Conservation (phyloP, 495 filamentous ascomycete species). For the Xylaria acuta region DNA sequence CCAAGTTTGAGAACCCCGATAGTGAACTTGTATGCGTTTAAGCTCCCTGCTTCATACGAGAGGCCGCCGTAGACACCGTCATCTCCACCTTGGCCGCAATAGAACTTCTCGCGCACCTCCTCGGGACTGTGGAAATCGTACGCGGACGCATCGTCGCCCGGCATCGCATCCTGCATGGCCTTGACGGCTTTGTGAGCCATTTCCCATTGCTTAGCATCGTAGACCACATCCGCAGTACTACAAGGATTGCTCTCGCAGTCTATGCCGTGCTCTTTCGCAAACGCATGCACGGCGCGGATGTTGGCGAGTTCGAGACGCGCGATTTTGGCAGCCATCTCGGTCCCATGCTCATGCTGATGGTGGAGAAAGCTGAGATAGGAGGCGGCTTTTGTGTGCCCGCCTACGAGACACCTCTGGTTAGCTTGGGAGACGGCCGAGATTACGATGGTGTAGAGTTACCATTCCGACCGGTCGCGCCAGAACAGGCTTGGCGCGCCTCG, state of each 20-base stretch:
- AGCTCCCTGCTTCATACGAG: conserved; percentile 64
- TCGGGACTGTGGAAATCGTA: conserved; percentile 55
- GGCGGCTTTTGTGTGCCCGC: conserved; percentile 70
- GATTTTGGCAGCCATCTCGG: conserved; percentile 57
- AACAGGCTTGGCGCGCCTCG: conserved; percentile 63
- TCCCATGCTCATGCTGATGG: conserved; percentile 48
- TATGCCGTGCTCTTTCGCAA: conserved; percentile 58
- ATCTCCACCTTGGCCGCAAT: conserved; percentile 45
- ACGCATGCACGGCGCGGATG: conserved; percentile 60
- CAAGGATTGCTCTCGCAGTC: conserved; percentile 57
- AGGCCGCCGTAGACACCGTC: conserved; percentile 63
- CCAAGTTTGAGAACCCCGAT: conserved; percentile 63
- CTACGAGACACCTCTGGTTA: conserved; percentile 30
- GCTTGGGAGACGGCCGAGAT: not conserved
- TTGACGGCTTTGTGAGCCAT: conserved; percentile 48
- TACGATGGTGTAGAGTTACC: conserved; percentile 41
- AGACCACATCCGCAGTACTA: conserved; percentile 65
- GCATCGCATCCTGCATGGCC: conserved; percentile 54
- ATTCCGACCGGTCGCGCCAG: conserved; percentile 67
- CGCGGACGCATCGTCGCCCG: conserved; percentile 48
- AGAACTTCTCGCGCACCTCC: conserved; percentile 56
- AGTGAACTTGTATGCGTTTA: conserved; percentile 70
- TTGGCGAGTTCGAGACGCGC: conserved; percentile 63
- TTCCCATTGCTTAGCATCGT: conserved; percentile 55
- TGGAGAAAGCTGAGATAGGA: conserved; percentile 62